Evolutionary conservation across 2,329 filamentous ascomycete species (phyloP), one percentile per base, ranked within the genome.

Genomic region (Fusarium sp.): DNA sequence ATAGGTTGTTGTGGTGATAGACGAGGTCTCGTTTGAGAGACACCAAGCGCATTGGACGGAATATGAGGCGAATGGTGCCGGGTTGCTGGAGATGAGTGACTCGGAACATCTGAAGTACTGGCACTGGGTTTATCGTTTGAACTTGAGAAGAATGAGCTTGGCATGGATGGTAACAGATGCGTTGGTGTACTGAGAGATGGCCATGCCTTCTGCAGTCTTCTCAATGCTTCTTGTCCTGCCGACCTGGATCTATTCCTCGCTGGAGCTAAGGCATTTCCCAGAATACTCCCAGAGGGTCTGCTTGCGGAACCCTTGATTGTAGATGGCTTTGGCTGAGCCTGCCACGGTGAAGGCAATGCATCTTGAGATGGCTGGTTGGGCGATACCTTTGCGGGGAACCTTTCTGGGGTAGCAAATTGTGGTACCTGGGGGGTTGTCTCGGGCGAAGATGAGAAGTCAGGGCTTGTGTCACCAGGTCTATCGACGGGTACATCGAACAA

Each of bases 221-320:
- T 88, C 26, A 90, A 74, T 8, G 87, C 85, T 56, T 89, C 88
- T 33, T 86, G 82, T 16, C 88, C 85, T 5, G 83, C 83, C 3
- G 88, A 90, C 18, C 83, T 81, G 20, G 88, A 86, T 21, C 88
- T 78, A 43, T 83, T 81, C 50, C 85, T 81, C 11, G 77, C 79
- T 20, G 81, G 79, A n/a, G 80, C 78, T 56, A 88, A 84, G 4
- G 85, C 84, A 6, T 79, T 77, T 13, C 83, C 80, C 29, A 88
- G 76, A 12, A 77, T 66, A 13, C 77, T 72, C 21, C 75, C 75
- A 20, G 76, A 74, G 29, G 75, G 71, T 24, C 69, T 74, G 42
- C 62, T 70, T 47, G 62, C 61, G 12, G 70, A 38, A 21, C 68
- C 63, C 11, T 73, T 74, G 39, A 55, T 42, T 6, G 57, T 31